phyloP scores from a whole-genome alignment of 2,329 filamentous ascomycete species.

The Talaromyces sp. region DNA sequence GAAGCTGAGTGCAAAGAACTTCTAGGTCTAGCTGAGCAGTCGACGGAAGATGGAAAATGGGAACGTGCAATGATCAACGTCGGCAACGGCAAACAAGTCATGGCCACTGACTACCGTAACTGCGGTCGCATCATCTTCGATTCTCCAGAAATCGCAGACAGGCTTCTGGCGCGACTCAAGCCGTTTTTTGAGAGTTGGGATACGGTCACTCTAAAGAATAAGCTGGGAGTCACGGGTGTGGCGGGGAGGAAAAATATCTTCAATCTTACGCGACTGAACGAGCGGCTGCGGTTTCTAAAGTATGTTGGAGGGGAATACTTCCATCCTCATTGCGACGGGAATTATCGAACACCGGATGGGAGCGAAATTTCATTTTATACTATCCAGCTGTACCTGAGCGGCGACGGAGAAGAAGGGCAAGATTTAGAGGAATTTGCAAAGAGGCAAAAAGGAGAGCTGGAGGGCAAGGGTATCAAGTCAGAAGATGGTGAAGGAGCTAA shows the following conservation, averaged over 20 bases:
- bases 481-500: slow-evolving; percentile 16
- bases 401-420: slow-evolving; percentile 35
- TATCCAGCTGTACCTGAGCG: slow-evolving; percentile 56
- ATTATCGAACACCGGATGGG: slow-evolving; percentile 57
- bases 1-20: slow-evolving; percentile 62
- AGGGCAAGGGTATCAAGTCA: slow-evolving; percentile 19
- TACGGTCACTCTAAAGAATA: slow-evolving; percentile 37
- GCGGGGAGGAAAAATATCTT: slow-evolving; percentile 40
- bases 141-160: slow-evolving; percentile 56
- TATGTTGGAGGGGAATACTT: slow-evolving; percentile 74
- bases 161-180: slow-evolving; percentile 59
- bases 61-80: slow-evolving; percentile 65
- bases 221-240: slow-evolving; percentile 45
- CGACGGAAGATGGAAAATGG: slow-evolving; percentile 50
- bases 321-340: slow-evolving; percentile 65
- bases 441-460: slow-evolving; percentile 16
- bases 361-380: slow-evolving; percentile 53
- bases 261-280: slow-evolving; percentile 55
- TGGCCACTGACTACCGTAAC: slow-evolving; percentile 59
- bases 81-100: slow-evolving; percentile 59
- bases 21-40: slow-evolving; percentile 50
- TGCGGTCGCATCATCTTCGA: slow-evolving; percentile 79
- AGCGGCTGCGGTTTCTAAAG: slow-evolving; percentile 70
- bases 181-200: slow-evolving; percentile 49
- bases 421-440: slow-evolving; percentile 27